Percentiles rank a stretch among this genome's conserved stretches.
Evolutionary conservation across 495 filamentous ascomycete genomes (phyloP).

Genomic region (Chlorociboria aeruginascens): DNA sequence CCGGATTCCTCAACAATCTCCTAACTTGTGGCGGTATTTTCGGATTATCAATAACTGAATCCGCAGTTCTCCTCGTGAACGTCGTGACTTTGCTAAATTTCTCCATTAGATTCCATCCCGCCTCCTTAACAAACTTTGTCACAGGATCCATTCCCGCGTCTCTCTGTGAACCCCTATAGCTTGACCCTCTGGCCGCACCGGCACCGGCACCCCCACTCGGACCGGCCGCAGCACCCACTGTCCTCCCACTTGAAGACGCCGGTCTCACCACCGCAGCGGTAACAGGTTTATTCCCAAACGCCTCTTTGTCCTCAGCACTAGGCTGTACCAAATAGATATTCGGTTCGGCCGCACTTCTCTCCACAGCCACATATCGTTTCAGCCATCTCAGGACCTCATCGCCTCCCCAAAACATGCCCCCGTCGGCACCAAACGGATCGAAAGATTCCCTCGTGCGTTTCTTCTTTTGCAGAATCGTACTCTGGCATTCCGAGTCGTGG

Average conservation of each 20-base stretch:
- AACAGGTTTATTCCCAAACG: conserved; percentile 57
- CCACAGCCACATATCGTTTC: conserved; percentile 66
- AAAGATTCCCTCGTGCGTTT: conserved; percentile 70
- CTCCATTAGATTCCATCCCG: conserved; percentile 90
- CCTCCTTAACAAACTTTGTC: conserved; percentile 89
- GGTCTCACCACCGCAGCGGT: conserved; percentile 28
- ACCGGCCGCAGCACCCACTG: conserved; percentile 20
- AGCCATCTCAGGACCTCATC: conserved; percentile 93
- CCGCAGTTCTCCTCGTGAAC: conserved; percentile 82
- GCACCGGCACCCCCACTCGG: conserved; percentile 11
- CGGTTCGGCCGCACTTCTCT: conserved; percentile 71
- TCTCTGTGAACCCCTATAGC: conserved; percentile 37
- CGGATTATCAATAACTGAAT: conserved; percentile 82
- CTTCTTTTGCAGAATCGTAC: conserved; percentile 88
- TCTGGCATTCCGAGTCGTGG: conserved; percentile 92
- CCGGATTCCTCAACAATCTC: conserved; percentile 77
- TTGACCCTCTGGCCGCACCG: conserved; percentile 10
- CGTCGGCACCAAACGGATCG: conserved; percentile 77
- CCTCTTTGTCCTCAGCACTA: conserved; percentile 64
- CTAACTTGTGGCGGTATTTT: conserved; percentile 71
- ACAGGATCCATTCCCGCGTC: conserved; percentile 91
- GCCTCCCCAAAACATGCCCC: conserved; percentile 91
- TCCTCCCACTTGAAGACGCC: conserved; percentile 25
- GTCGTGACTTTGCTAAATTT: conserved; percentile 93
- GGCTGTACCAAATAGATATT: conserved; percentile 89